Conservation (phyloP, 805 yeast species). For the Kazachstania africana region DNA sequence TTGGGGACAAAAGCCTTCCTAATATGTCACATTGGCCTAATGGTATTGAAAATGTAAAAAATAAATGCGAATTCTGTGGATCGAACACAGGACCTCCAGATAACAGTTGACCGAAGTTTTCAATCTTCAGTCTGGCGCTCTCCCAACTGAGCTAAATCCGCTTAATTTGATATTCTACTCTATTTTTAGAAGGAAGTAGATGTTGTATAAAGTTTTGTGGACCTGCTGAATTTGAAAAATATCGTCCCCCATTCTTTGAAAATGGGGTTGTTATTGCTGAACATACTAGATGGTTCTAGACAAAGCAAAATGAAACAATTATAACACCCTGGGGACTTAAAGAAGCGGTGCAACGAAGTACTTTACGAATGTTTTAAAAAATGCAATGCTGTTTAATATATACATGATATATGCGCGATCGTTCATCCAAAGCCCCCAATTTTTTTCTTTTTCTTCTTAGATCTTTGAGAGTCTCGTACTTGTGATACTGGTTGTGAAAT, state of each 20-base stretch:
- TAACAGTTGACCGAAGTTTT: constrained; percentile 8
- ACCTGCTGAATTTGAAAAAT: background rate
- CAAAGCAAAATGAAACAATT: too few relatives aligned
- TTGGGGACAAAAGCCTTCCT: too few relatives aligned
- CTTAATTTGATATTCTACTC: constrained; percentile 5
- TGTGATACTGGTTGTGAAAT: constrained; percentile 2
- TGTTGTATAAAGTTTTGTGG: background rate
- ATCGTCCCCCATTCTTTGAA: background rate
- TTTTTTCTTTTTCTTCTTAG: constrained; percentile 32
- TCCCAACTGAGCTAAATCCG: constrained; percentile 36
- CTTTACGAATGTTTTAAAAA: too few relatives aligned
- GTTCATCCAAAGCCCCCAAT: constrained; percentile 39
- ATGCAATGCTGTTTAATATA: too few relatives aligned
- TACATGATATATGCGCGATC: too few relatives aligned
- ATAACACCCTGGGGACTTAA: too few relatives aligned
- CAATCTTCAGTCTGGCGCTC: constrained; percentile 33
- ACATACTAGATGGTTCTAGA: background rate
- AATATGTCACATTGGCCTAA: background rate
- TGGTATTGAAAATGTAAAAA: constrained; percentile 5
- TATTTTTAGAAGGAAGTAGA: too few relatives aligned
- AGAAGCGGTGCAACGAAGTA: too few relatives aligned
- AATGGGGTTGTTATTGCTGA: background rate
- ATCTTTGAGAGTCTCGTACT: constrained; percentile 4
- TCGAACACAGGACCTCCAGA: constrained; percentile 82
- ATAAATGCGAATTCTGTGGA: constrained; percentile 57